Conservation (phyloP, 371 early-diverging fungal species). For the Blakeslea trispora region DNA sequence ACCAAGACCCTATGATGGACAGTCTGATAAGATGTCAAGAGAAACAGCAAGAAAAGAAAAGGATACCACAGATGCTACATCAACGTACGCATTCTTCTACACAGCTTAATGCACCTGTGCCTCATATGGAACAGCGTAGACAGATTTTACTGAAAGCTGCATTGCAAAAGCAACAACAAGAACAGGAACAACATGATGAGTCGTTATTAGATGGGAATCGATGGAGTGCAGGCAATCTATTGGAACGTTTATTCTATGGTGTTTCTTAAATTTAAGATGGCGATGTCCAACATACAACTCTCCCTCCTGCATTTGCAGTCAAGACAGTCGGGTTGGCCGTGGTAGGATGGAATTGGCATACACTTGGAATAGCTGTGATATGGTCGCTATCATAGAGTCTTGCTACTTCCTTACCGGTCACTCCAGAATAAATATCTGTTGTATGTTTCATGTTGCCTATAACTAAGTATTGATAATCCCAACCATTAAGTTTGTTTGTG, state of each 20-base stretch:
- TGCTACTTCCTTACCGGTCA: conserved; percentile 53
- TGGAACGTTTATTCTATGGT: conserved; percentile 16
- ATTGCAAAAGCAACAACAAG: conserved; percentile 10
- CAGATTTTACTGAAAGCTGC: conserved; percentile 21
- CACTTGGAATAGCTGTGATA: conserved; percentile 71
- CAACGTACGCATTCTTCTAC: conserved; percentile 15
- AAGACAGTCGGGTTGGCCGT: conserved; percentile 31
- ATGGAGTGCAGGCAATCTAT: conserved; percentile 20
- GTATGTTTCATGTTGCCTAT: conserved; percentile 75
- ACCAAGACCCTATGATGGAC: conserved; percentile 41
- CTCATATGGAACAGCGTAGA: conserved; percentile 23
- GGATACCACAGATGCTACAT: neutral
- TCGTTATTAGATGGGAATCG: conserved; percentile 3
- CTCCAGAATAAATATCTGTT: conserved; percentile 64
- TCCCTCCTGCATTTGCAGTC: conserved; percentile 46
- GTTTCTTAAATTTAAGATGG: conserved; percentile 3
- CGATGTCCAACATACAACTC: conserved; percentile 41
- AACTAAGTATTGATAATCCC: conserved; percentile 49
- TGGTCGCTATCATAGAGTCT: conserved; percentile 52
- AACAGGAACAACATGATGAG: conserved; percentile 14
- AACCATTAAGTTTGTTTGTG: conserved; percentile 32
- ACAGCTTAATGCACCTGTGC: conserved; percentile 4
- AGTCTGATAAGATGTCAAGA: conserved; percentile 28
- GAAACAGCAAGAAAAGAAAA: neutral
- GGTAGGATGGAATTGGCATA: conserved; percentile 66